Evolutionary conservation across 768 basidiomycete species (phyloP), one percentile per base, ranked within the genome.

Genomic region (Coprinopsis sp.): DNA sequence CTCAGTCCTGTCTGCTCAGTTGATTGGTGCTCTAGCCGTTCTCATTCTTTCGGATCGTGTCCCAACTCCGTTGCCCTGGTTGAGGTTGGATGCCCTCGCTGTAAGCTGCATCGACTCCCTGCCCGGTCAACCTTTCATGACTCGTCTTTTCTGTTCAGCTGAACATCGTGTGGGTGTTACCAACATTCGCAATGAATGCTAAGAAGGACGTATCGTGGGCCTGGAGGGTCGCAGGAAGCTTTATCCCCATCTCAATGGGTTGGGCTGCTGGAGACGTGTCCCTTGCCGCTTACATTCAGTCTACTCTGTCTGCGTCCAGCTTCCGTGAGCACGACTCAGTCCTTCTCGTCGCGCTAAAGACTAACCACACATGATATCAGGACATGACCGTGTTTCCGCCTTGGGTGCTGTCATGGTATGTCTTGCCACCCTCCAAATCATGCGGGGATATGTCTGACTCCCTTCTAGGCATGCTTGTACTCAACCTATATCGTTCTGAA

Each of bases 221-320:
- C 12, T 66, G 64, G 63, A 62, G 53, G 31, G 29, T 64, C 27
- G 64, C 61, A 33, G 63, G 54, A 7, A 58, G 57, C 40, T 66
- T 63, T 49, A 56, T 64, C 38, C 64, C 64, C 11, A 61, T 66
- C 28, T 66, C 64, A 21, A 58, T 58, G 57, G 64, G 64, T n/a
- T 66, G 64, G 64, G 63, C 63, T 11, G 64, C 64, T 38, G 64
- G 64, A 24, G 64, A 66, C 49, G 64, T 64, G 18, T 66, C 64
- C 1, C 54, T 66, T 23, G 64, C 64, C 29, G 64, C 64, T 25
- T 66, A 64, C 49, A 66, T 66, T 22, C 63, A 64, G 40, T 58
- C 62, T 10, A 47, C 57, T 6, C 51, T 66, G 5, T 56, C 61
- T 16, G 60, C 63, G n/a, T 55, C 56, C 1, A 43, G 60, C 28